phyloP scores from a whole-genome alignment of 306 rosid species.

The Argentina anserina region DNA sequence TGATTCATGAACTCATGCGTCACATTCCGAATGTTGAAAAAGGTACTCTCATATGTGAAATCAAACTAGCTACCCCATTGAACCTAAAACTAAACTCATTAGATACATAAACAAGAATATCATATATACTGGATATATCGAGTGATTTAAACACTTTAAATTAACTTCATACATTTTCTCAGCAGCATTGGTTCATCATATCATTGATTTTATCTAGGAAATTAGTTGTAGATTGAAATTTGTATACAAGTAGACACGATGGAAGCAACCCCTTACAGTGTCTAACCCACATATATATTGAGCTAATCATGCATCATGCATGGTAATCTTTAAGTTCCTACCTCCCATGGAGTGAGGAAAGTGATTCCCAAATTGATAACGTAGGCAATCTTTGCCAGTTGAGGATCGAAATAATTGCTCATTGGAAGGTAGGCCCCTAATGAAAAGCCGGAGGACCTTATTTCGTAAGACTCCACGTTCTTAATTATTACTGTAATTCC shows the following conservation, averaged over 20 bases:
- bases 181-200: not conserved
- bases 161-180: not conserved
- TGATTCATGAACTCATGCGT: not conserved
- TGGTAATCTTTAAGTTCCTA: not conserved
- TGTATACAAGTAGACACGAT: not conserved
- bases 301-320: no score
- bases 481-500: not conserved
- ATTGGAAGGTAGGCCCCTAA: not conserved
- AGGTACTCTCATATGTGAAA: not conserved
- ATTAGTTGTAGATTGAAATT: not conserved
- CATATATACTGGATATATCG: no score
- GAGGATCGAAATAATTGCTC: conserved; percentile 2
- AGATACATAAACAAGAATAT: not conserved
- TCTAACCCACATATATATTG: not conserved
- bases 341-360: conserved; percentile 19
- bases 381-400: not conserved
- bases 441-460: not conserved
- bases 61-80: not conserved
- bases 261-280: not conserved
- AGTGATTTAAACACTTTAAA: not conserved
- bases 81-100: not conserved
- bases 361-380: not conserved
- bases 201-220: not conserved
- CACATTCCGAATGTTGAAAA: not conserved
- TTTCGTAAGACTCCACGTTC: conserved; percentile 13